These are phyloP conservation scores for Cutaneotrichosporon arboriforme DNA, from an alignment of 1,284 basidiomycete genomes.

Conservation along the genomic window DNA sequence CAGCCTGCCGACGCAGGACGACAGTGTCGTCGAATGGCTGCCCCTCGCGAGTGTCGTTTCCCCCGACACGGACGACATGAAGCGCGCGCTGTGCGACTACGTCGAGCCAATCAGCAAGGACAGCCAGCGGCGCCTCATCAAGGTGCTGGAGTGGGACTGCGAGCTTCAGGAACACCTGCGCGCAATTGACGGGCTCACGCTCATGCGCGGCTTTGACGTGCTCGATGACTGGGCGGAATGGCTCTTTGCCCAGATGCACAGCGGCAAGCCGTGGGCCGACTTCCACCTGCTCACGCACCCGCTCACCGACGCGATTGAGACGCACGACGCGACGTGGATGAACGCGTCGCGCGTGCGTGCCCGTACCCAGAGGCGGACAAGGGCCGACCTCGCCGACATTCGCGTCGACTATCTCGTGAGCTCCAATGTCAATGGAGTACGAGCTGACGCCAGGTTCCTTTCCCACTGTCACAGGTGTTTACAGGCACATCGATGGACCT, in stretches of 20 bases:
- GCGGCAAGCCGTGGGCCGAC: slow-evolving; percentile 64
- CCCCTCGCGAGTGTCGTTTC: slow-evolving; percentile 8
- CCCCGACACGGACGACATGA: slow-evolving; percentile 44
- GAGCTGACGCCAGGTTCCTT: slow-evolving; percentile 52
- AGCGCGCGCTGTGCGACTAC: slow-evolving; percentile 49
- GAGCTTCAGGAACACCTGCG: slow-evolving; percentile 63
- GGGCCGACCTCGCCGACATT: slow-evolving; percentile 57
- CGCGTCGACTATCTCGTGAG: slow-evolving; percentile 63
- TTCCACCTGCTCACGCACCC: slow-evolving; percentile 76
- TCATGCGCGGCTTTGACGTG: slow-evolving; percentile 70
- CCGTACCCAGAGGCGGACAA: slow-evolving; percentile 53
- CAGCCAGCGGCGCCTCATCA: slow-evolving; percentile 57
- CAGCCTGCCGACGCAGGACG: slow-evolving; percentile 43
- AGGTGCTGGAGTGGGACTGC: slow-evolving; percentile 64
- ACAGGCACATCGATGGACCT: slow-evolving; percentile 56
- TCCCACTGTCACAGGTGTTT: slow-evolving; percentile 74
- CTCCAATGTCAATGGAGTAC: too few relatives aligned
- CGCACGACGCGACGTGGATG: slow-evolving; percentile 56
- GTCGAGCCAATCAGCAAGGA: slow-evolving; percentile 58
- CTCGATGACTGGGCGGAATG: slow-evolving; percentile 59
- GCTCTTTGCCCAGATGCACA: slow-evolving; percentile 63
- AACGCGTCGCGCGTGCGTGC: slow-evolving; percentile 68
- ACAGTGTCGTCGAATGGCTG: slow-evolving; percentile 30
- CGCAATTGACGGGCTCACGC: slow-evolving; percentile 65
- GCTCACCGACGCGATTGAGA: slow-evolving; percentile 62